These are phyloP conservation scores for Colletotrichum salicis DNA, from an alignment of 2,329 filamentous ascomycete genomes.

Conservation along the genomic window DNA sequence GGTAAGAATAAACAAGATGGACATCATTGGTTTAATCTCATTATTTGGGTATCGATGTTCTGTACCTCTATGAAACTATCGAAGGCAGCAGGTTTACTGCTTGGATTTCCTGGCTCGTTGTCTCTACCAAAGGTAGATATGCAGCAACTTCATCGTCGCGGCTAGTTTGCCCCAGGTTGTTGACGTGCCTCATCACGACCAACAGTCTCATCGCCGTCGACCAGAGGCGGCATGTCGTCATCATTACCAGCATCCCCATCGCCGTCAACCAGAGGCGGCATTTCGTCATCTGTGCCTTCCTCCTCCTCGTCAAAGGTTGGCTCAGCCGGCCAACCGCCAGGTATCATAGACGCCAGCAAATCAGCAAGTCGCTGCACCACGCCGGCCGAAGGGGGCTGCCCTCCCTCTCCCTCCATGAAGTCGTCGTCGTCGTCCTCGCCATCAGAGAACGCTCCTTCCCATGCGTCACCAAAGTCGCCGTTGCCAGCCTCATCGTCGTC, in stretches of 20 bases:
- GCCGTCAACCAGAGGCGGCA: neutral
- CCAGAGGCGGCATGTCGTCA: neutral
- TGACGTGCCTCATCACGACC: neutral
- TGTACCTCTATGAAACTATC: neutral
- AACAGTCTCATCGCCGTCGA: neutral
- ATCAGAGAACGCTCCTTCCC: slow-evolving; percentile 34
- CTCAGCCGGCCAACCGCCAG: slow-evolving; percentile 22
- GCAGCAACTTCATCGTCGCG: neutral
- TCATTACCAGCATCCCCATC: neutral
- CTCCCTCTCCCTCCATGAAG: neutral
- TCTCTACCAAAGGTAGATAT: neutral
- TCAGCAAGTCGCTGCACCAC: slow-evolving; percentile 27
- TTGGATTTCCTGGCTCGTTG: neutral
- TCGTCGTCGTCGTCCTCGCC: slow-evolving; percentile 25
- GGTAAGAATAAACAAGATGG: too few relatives aligned
- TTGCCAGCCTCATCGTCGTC: slow-evolving; percentile 27
- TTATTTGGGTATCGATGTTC: neutral
- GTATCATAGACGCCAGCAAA: slow-evolving; percentile 23
- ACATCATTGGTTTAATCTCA: neutral
- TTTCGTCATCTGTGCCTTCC: slow-evolving; percentile 19
- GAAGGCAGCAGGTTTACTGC: neutral
- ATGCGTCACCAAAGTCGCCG: slow-evolving; percentile 12
- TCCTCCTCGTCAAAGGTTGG: slow-evolving; percentile 35
- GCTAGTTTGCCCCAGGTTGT: neutral
- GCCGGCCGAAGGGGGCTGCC: slow-evolving; percentile 13